A percentile compares a stretch with the other conserved stretches of the same genome.
Evolutionary conservation across 2,329 filamentous ascomycete genomes (phyloP).

Genomic region (Fusarium luffae): DNA sequence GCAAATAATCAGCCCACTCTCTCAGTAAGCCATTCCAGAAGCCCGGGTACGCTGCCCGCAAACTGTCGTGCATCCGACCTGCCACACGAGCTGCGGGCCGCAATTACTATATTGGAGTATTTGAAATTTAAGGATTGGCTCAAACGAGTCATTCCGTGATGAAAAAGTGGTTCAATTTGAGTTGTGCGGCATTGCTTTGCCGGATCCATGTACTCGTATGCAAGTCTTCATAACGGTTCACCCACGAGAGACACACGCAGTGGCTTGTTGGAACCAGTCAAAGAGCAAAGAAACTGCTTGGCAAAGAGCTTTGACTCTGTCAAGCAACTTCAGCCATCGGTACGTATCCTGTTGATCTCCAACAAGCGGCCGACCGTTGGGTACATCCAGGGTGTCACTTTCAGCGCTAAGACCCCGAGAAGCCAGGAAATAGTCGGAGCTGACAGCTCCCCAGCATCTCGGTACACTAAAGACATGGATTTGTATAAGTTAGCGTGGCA

Average conservation of each 20-base stretch:
- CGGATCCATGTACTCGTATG: background rate
- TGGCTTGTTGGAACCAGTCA: background rate
- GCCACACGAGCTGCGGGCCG: background rate
- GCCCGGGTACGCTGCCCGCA: background rate
- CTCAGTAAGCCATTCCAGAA: conserved; percentile 2
- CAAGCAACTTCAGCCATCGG: background rate
- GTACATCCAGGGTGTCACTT: background rate
- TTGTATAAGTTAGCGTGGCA: background rate
- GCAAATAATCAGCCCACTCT: background rate
- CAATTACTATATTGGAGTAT: conserved; percentile 1
- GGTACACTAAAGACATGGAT: background rate
- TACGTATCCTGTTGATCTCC: background rate
- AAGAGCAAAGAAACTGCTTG: background rate
- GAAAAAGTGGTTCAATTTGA: conserved; percentile 1
- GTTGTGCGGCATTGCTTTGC: conserved; percentile 1
- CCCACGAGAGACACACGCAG: background rate
- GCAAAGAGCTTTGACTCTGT: conserved; percentile 1
- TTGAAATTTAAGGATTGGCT: background rate
- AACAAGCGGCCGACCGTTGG: conserved; percentile 1
- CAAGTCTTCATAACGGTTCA: background rate
- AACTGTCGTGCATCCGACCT: background rate
- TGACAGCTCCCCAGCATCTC: background rate
- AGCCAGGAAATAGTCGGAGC: background rate
- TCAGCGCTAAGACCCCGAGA: background rate
- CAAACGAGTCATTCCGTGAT: background rate